Evolutionary conservation across 345 rosid species (phyloP).

Genomic region (Aquilaria yunnanensis): DNA sequence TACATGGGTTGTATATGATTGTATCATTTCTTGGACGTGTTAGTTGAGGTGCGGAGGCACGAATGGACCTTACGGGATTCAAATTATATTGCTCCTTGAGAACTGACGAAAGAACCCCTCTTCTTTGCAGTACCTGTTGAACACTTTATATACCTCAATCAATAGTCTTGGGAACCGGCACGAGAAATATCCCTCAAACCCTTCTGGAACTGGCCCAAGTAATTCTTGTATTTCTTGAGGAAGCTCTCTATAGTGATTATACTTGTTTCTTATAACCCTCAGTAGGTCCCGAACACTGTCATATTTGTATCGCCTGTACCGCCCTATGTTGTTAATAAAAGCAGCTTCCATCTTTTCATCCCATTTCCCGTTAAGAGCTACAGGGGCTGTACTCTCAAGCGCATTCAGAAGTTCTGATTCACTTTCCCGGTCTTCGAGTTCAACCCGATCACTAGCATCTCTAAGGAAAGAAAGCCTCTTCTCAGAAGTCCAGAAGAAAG

Average conservation of each 20-base stretch:
- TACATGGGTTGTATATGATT: background rate
- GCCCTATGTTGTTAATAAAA: slow-evolving; percentile 56
- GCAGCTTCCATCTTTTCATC: slow-evolving; percentile 58
- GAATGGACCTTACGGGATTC: too few relatives aligned
- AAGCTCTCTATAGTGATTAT: slow-evolving; percentile 64
- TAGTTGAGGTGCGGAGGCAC: too few relatives aligned
- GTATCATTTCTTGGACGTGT: background rate
- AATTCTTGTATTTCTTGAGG: slow-evolving; percentile 58
- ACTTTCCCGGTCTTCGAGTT: slow-evolving; percentile 51
- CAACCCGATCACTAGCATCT: slow-evolving; percentile 64
- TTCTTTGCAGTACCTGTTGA: slow-evolving; percentile 31
- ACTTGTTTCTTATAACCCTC: slow-evolving; percentile 64
- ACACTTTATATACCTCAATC: slow-evolving; percentile 65
- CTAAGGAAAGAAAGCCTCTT: slow-evolving; percentile 63
- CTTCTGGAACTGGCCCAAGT: slow-evolving; percentile 61
- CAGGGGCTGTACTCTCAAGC: slow-evolving; percentile 45
- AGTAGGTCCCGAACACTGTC: slow-evolving; percentile 59
- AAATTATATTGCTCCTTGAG: slow-evolving; percentile 27
- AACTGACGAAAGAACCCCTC: slow-evolving; percentile 62
- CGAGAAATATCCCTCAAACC: slow-evolving; percentile 53
- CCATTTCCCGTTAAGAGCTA: slow-evolving; percentile 55
- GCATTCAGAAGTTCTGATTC: slow-evolving; percentile 47
- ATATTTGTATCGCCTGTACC: slow-evolving; percentile 59
- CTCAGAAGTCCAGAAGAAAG: slow-evolving; percentile 67
- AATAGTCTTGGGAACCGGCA: slow-evolving; percentile 64